Base-by-base conservation (phyloP, 1,284 basidiomycete genomes). In the Farysia itapuensis region DNA sequence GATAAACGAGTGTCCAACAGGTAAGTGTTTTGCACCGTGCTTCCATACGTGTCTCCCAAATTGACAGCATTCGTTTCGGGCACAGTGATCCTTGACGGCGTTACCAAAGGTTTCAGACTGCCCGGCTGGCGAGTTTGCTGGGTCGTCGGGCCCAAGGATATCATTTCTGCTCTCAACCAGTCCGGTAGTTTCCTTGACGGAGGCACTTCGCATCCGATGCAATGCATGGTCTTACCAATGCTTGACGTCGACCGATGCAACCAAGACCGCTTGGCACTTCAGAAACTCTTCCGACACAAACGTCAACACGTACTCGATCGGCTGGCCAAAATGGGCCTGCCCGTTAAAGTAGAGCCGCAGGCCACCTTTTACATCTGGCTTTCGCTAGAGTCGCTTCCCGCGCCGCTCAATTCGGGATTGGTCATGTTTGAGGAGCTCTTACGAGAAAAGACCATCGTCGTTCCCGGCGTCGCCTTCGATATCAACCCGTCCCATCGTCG, bases 391-490 rank as follows among this genome's bases (percentile, higher is more conserved):
- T 80, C 80, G 38, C 82, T 94, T 23, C 87, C 88, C 7, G 66
- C 83, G 5, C 92, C 90, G 5, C 78, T 95, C 32, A 90, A 91
- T 79, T 89, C 89, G 64, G 92, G 92, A 16, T 79, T 95, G 67
- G 89, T 87, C 22, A 94, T 96, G 84, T 95, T 95, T 73, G 92
- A 96, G 74, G 92, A 95, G 78, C 80, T 90, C 26, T 82, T 96
- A 33, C 93, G 91, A 77, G 89, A 92, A 77, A 84, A 88, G 77
- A 86, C 87, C 20, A 91, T 92, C 59, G 88, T 90, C 43, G 89
- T 91, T 38, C 89, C 89, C 9, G 80, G 81, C 4, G 74, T 93
- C 58, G 92, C 92, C 81, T 94, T 94, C 68, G 67, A 70, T 31
- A 51, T 64, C 49, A 71, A 71, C 69, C 90, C 71, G 81, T 88